Evolutionary conservation across 805 yeast genomes (phyloP), one percentile per base, ranked within the genome.

Genomic region (Lipomyces lipofer): DNA sequence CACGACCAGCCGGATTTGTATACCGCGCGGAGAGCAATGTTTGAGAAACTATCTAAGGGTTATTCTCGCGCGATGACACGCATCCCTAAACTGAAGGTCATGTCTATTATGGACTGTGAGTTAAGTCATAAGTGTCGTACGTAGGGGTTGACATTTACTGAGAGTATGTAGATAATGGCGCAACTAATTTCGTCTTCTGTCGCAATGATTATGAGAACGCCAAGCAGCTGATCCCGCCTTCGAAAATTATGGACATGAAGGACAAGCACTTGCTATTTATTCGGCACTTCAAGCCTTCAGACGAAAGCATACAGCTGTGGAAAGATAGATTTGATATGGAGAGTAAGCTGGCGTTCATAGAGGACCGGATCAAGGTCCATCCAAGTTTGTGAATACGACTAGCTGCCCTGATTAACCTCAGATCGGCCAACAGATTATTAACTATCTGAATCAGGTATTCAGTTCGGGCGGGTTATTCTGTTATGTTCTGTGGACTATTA

Each of bases 61-160:
- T 25, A 42, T 42, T 17, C 32, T 7, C 5, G 27, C 39, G n/a
- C 36, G n/a, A 17, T 21, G 43, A 25, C 30, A 39, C 27, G 38
- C 36, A 9, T 30, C 32, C 33, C 35, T 21, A 22, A 42, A 21
- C 25, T 19, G 35, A 15, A 28, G 28, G 6, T 32, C 24, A 42
- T 17, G 9, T 35, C 49, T 1, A 32, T 49, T 13, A 33, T 24
- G 25, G 40, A 35, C n/a, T 43, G n/a, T n/a, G 49, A 25, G n/a
- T n/a, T n/a, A n/a, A n/a, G n/a, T n/a, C n/a, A n/a, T n/a, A n/a
- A n/a, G n/a, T n/a, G n/a, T n/a, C n/a, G n/a, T n/a, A n/a, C n/a
- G n/a, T n/a, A n/a, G n/a, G n/a, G n/a, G n/a, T n/a, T n/a, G n/a
- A n/a, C n/a, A n/a, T n/a, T n/a, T n/a, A n/a, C n/a, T n/a, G n/a